Evolutionary conservation across 257 asterid species (phyloP), one percentile per base, ranked within the genome.

Genomic region (Verbascum thapsus): DNA sequence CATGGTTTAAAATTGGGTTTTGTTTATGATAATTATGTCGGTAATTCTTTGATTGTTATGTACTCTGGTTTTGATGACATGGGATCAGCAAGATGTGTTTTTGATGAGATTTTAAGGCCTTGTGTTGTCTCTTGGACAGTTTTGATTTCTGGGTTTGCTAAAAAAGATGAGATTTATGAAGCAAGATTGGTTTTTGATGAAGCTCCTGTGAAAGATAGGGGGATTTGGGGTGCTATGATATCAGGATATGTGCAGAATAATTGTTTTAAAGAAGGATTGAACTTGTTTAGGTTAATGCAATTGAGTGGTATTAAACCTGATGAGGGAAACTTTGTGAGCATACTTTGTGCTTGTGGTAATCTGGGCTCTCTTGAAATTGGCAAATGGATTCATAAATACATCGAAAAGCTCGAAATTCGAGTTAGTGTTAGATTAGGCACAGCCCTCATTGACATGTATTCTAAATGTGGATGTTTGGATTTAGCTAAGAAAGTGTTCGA

Each of bases 191-290:
- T 70, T 67, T 86, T 89, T 72, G 87, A 84, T 66, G 87, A 81
- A 60, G 84, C 84, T 62, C 78, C 66, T 6, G 54, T 78, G 26
- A 89, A 79, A 73, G 96, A 88, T 76, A 78, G 76, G 64, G 88
- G 89, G 18, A 53, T 81, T 15, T 88, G 94, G 94, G 90, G 95
- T 18, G 79, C 89, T 54, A 86, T 88, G 94, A 70, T 83, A 41
- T 83, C 89, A 22, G 87, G 94, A 57, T 83, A 84, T 78, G 94
- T 83, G 50, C 97, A 84, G 15, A 84, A 83, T 64, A 80, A 77
- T 68, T 80, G 89, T 63, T 89, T 84, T n/a, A 86, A 84, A 65
- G 95, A 84, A 75, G 95, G 94, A 1, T 45, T 89, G 64, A 65
- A 68, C 5, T 37, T 89, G 77, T 84, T 89, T 68, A 74, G 91